phyloP scores from a whole-genome alignment of 2,329 filamentous ascomycete species.

The Metarhizium rileyi region DNA sequence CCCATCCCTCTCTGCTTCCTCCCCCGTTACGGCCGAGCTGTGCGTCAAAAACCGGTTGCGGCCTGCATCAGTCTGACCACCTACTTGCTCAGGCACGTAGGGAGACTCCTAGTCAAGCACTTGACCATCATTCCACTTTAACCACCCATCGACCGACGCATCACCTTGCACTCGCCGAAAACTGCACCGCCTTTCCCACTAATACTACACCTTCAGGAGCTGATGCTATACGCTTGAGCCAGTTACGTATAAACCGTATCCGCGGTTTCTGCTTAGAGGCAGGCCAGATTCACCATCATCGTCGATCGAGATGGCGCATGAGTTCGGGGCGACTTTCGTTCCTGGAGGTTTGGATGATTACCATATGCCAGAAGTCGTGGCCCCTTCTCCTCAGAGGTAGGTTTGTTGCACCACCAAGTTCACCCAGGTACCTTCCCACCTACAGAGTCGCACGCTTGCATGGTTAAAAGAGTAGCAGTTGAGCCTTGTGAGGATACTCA shows the following conservation, averaged over 20 bases:
- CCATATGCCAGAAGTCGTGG: conserved; percentile 50
- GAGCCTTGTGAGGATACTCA: conserved; percentile 17
- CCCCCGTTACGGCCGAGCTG: not conserved
- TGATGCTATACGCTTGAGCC: not conserved
- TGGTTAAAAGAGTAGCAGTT: not conserved
- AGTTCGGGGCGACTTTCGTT: conserved; percentile 47
- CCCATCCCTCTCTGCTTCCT: not conserved
- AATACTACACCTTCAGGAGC: not conserved
- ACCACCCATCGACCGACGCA: not conserved
- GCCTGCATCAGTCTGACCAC: not conserved
- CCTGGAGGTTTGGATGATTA: conserved; percentile 50
- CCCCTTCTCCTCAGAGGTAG: conserved; percentile 48
- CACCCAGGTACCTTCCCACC: not conserved
- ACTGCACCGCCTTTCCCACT: not conserved
- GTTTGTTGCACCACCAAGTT: conserved; percentile 17
- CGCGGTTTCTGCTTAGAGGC: not conserved
- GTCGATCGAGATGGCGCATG: conserved; percentile 14
- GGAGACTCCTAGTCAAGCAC: not conserved
- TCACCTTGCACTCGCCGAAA: not conserved
- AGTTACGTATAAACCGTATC: not conserved
- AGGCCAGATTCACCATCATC: conserved; percentile 13
- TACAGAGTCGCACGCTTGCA: not conserved
- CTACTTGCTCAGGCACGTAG: no score
- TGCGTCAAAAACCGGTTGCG: not conserved
- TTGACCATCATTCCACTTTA: not conserved